Evolutionary conservation across 164 flowering plant genomes (phyloP).

Genomic region (Stephania japonica): DNA sequence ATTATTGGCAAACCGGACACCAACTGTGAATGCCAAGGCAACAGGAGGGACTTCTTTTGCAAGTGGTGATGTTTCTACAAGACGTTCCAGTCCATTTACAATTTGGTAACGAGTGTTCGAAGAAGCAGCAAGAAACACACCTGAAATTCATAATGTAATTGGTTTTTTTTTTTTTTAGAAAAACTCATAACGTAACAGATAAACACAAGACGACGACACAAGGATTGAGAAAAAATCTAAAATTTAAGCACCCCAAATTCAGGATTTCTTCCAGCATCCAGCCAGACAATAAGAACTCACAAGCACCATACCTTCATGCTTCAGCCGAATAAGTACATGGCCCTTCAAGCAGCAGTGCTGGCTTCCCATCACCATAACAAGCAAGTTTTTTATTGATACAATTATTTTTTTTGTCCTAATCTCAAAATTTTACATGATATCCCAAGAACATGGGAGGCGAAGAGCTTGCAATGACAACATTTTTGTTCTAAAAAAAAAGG

Average conservation of each 20-base stretch:
- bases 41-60: slow-evolving; percentile 72
- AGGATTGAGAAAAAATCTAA: neutral
- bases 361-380: too few species aligned
- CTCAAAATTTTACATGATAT: too few species aligned
- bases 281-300: neutral
- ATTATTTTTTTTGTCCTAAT: too few species aligned
- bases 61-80: slow-evolving; percentile 81
- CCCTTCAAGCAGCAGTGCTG: too few species aligned
- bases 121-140: slow-evolving; percentile 85
- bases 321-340: too few species aligned
- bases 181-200: neutral
- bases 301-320: too few species aligned
- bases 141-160: slow-evolving; percentile 27
- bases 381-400: too few species aligned
- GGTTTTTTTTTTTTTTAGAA: too few species aligned
- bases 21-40: slow-evolving; percentile 91
- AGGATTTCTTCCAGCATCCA: neutral
- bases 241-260: neutral
- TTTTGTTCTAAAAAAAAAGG: too few species aligned
- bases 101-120: slow-evolving; percentile 92
- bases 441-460: too few species aligned
- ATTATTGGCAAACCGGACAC: slow-evolving; percentile 88
- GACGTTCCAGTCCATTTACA: slow-evolving; percentile 68
- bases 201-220: neutral
- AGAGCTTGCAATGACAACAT: too few species aligned